Evolutionary conservation across 1,284 basidiomycete species (phyloP).

Genomic region (Heterobasidion occidentale): DNA sequence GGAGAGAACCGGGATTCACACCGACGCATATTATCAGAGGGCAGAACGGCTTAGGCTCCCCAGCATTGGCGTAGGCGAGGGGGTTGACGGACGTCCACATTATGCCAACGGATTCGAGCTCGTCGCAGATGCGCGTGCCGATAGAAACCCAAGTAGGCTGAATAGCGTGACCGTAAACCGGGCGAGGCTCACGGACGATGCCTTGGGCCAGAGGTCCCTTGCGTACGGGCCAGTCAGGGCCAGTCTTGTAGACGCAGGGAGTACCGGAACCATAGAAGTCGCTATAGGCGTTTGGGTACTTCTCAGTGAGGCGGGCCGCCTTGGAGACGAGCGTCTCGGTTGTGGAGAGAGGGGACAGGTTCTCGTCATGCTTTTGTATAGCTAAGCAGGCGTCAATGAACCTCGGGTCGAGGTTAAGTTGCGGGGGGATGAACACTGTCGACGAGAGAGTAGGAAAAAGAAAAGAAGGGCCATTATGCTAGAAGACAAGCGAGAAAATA

Average conservation of each 20-base stretch:
- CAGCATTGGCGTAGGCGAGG: constrained; percentile 19
- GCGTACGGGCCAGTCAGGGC: constrained; percentile 17
- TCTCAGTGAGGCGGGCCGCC: constrained; percentile 16
- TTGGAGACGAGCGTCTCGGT: constrained; percentile 2
- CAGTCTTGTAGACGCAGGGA: constrained; percentile 22
- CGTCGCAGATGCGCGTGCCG: constrained; percentile 12
- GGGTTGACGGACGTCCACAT: constrained; percentile 20
- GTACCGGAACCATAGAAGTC: constrained; percentile 22
- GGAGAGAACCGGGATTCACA: constrained; percentile 17
- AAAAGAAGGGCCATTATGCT: background rate
- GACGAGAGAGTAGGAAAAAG: background rate
- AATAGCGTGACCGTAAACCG: constrained; percentile 21
- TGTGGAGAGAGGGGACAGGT: background rate
- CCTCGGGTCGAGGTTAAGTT: background rate
- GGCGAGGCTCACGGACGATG: constrained; percentile 21
- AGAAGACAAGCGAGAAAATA: background rate
- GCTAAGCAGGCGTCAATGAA: constrained; percentile 1
- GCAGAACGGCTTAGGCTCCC: constrained; percentile 11
- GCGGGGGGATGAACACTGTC: constrained; percentile 1
- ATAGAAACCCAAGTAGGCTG: constrained; percentile 13
- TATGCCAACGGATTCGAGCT: constrained; percentile 14
- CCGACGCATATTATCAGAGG: constrained; percentile 17
- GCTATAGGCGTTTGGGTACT: constrained; percentile 18
- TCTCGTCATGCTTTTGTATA: background rate
- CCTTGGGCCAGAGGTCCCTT: constrained; percentile 17